Evolutionary conservation across 352 stramenopile genomes (phyloP).

Genomic region (Phytophthora tentaculata): DNA sequence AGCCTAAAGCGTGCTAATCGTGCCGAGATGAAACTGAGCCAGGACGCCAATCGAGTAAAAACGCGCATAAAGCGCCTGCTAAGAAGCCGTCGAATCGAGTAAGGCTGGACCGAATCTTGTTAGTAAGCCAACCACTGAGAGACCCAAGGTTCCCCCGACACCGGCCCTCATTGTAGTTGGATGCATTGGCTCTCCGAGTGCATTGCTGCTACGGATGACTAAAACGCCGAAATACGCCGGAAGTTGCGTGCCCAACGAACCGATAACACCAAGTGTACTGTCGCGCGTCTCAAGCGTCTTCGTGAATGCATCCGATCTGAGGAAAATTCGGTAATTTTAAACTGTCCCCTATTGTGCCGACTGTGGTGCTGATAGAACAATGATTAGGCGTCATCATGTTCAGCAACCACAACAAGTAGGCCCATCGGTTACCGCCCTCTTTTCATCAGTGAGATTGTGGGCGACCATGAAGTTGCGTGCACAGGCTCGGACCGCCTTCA

Average conservation of each 20-base stretch:
- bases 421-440: neutral
- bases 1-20: no score
- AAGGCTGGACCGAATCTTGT: no score
- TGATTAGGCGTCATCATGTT: neutral
- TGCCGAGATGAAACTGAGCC: no score
- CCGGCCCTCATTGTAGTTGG: no score
- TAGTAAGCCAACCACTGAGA: no score
- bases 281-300: neutral
- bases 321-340: neutral
- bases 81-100: no score
- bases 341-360: neutral
- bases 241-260: neutral
- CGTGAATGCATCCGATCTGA: neutral
- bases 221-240: neutral
- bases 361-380: neutral
- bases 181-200: no score
- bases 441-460: neutral
- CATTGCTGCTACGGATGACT: neutral
- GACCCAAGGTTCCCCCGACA: no score
- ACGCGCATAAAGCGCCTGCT: no score
- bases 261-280: neutral
- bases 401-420: neutral
- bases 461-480: constrained; percentile 3
- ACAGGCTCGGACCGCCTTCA: neutral
- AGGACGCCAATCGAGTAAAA: no score